Evolutionary conservation across 2,329 filamentous ascomycete species (phyloP).

Genomic region (Ophiobolus disseminans): DNA sequence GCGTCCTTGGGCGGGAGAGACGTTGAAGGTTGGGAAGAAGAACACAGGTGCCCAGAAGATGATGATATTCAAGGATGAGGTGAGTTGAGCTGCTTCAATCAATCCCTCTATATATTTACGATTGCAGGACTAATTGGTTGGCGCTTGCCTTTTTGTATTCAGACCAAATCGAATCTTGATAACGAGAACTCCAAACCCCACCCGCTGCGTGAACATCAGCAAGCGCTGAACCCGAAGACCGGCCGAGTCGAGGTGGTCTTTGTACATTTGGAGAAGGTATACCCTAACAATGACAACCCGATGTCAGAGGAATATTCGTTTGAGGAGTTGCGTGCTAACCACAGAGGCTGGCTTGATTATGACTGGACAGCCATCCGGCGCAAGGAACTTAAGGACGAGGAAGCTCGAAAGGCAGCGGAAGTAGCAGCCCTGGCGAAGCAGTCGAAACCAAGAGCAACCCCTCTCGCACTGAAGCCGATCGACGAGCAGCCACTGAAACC

Average conservation of each 20-base stretch:
- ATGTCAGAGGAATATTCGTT: slow-evolving; percentile 80
- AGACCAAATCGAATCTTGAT: slow-evolving; percentile 52
- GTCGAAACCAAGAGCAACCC: slow-evolving; percentile 16
- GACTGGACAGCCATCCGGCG: slow-evolving; percentile 57
- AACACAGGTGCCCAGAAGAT: slow-evolving; percentile 80
- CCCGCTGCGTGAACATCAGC: slow-evolving; percentile 77
- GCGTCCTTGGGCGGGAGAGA: slow-evolving; percentile 92
- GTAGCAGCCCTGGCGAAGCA: slow-evolving; percentile 18
- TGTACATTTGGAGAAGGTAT: slow-evolving; percentile 84
- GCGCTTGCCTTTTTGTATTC: slow-evolving; percentile 59
- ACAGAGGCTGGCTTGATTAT: slow-evolving; percentile 69
- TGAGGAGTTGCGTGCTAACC: slow-evolving; percentile 84
- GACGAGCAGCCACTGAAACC: slow-evolving; percentile 23
- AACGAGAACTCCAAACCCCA: slow-evolving; percentile 56
- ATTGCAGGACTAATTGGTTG: slow-evolving; percentile 84
- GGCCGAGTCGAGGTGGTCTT: slow-evolving; percentile 86
- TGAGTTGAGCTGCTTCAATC: slow-evolving; percentile 63
- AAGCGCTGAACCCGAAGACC: slow-evolving; percentile 80
- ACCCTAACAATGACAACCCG: slow-evolving; percentile 75
- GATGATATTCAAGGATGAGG: slow-evolving; percentile 93
- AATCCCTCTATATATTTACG: slow-evolving; percentile 49
- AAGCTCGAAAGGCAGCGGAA: slow-evolving; percentile 36
- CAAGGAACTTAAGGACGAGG: slow-evolving; percentile 29
- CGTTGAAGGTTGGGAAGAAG: slow-evolving; percentile 84
- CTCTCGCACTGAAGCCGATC: slow-evolving; percentile 27